These are phyloP conservation scores for Cystobasidiaceae sp. DNA, from an alignment of 1,284 basidiomycete species.

Conservation along the genomic window DNA sequence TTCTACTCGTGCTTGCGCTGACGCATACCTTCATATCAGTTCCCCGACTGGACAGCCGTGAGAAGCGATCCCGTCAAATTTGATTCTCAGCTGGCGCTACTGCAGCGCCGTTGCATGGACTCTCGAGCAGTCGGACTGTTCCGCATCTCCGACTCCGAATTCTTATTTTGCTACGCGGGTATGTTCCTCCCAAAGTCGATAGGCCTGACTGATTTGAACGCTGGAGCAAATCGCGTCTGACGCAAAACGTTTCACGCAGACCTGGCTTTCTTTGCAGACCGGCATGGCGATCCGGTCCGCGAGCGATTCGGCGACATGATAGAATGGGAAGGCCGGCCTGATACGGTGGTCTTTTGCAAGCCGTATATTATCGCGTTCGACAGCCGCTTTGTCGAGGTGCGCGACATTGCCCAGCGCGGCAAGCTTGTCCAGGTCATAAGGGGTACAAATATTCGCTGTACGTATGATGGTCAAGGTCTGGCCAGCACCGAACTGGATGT, in stretches of 20 bases:
- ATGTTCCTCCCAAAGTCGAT: slow-evolving; percentile 37
- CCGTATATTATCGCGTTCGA: slow-evolving; percentile 89
- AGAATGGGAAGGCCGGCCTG: slow-evolving; percentile 91
- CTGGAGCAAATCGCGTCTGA: background rate
- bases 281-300: slow-evolving; percentile 67
- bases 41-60: slow-evolving; percentile 31
- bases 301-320: slow-evolving; percentile 63
- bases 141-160: slow-evolving; percentile 63
- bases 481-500: slow-evolving; percentile 7
- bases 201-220: background rate
- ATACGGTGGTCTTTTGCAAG: slow-evolving; percentile 77
- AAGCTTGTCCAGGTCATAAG: slow-evolving; percentile 83
- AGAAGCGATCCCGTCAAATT: slow-evolving; percentile 18
- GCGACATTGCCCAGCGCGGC: slow-evolving; percentile 70
- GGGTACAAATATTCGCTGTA: slow-evolving; percentile 71
- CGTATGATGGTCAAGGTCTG: slow-evolving; percentile 50
- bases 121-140: slow-evolving; percentile 83
- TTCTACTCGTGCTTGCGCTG: background rate
- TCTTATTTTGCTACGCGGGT: slow-evolving; percentile 89
- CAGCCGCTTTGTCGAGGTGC: slow-evolving; percentile 83
- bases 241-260: slow-evolving; percentile 56
- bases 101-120: slow-evolving; percentile 60
- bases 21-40: background rate
- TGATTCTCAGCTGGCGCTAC: slow-evolving; percentile 10
- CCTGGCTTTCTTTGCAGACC: slow-evolving; percentile 84